Conservation (phyloP, 345 rosid species). For the Corymbia maculata region DNA sequence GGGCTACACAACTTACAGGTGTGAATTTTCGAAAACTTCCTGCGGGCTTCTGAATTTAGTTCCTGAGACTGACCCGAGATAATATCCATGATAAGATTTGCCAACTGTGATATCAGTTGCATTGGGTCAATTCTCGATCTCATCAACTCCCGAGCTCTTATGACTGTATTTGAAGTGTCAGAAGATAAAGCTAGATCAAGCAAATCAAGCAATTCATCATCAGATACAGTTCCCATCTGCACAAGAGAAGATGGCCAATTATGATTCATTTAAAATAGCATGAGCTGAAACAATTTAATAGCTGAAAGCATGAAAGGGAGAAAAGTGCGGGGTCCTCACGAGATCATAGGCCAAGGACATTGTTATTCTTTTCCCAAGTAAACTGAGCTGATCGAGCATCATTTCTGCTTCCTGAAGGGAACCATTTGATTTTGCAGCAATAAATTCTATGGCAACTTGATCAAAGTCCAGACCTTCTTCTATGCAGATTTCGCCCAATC, state of each 20-base stretch:
- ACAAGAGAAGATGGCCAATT: neutral
- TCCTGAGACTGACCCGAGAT: constrained; percentile 66
- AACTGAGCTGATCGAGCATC: constrained; percentile 92
- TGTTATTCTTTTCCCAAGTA: constrained; percentile 79
- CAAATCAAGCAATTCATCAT: constrained; percentile 86
- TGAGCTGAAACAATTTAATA: neutral
- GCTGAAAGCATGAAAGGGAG: neutral
- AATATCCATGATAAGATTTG: constrained; percentile 86
- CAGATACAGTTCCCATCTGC: constrained; percentile 92
- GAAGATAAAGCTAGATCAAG: constrained; percentile 90
- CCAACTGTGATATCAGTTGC: constrained; percentile 88
- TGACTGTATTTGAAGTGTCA: constrained; percentile 87
- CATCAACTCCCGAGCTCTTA: constrained; percentile 90
- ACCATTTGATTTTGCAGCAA: constrained; percentile 91
- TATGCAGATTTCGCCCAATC: constrained; percentile 56
- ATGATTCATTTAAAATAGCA: neutral
- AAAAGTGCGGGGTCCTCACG: constrained; percentile 35
- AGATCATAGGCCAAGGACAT: constrained; percentile 73
- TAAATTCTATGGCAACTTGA: constrained; percentile 64
- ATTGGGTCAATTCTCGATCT: constrained; percentile 89
- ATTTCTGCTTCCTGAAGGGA: constrained; percentile 92
- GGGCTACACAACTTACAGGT: constrained; percentile 34
- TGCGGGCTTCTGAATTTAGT: constrained; percentile 48
- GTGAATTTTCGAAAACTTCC: constrained; percentile 46
- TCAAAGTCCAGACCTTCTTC: constrained; percentile 74